A percentile compares a stretch with the other conserved stretches of the same genome.
phyloP scores from a whole-genome alignment of 306 rosid genomes.

The Quercus dentata region DNA sequence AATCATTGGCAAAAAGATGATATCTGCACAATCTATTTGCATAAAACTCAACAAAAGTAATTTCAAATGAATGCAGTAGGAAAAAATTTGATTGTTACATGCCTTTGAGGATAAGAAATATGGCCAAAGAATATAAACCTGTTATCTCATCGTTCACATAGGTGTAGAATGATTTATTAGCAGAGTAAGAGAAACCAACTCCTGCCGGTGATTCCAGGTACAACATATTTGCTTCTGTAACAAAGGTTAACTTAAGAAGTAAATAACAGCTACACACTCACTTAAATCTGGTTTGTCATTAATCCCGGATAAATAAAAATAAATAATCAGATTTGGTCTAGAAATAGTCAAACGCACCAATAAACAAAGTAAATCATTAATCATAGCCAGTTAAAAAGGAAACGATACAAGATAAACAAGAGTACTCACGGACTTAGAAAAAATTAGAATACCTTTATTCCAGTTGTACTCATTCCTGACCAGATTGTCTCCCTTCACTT shows the following conservation, averaged over 20 bases:
- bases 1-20: no score
- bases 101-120: neutral
- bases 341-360: no score
- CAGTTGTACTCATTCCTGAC: slow-evolving; percentile 29
- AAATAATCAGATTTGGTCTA: neutral
- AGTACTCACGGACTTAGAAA: no score
- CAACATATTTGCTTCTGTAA: slow-evolving; percentile 39
- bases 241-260: neutral
- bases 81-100: neutral
- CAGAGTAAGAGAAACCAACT: slow-evolving; percentile 46
- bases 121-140: slow-evolving; percentile 19
- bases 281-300: neutral
- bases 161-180: slow-evolving; percentile 24
- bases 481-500: slow-evolving; percentile 7
- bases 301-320: neutral
- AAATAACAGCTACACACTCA: neutral
- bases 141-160: slow-evolving; percentile 29
- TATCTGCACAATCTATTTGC: no score
- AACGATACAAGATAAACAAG: neutral
- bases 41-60: neutral
- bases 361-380: no score
- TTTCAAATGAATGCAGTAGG: neutral
- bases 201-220: slow-evolving; percentile 49
- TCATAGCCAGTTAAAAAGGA: neutral
- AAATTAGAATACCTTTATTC: slow-evolving; percentile 34